Evolutionary conservation across 1,284 basidiomycete species (phyloP), one percentile per base, ranked within the genome.

Genomic region (Rhodotorula sp.): DNA sequence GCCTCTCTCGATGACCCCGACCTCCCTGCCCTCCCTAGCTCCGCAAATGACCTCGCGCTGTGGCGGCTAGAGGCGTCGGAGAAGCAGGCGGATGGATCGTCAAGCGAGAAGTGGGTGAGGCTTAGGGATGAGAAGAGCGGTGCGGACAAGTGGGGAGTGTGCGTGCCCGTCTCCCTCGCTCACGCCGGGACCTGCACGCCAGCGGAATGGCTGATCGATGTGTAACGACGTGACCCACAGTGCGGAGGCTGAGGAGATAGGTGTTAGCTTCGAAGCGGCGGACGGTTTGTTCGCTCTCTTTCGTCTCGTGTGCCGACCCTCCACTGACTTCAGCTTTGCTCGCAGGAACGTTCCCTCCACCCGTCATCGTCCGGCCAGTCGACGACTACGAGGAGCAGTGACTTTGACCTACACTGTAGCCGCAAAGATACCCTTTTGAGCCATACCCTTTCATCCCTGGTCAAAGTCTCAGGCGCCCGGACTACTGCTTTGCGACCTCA

Each of bases 61-160:
- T 71, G 70, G 70, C 44, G 66, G 39, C 56, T 64, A 8, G 68
- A 70, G 17, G 51, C 59, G 3, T 17, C 64, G 7, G 24, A 34
- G 22, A 34, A 30, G 36, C 58, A 54, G 17, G 62, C 32, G 10
- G 67, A 58, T 8, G 59, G 49, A 32, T 36, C 2, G 24, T 64
- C 27, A 29, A 30, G 22, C 29, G 65, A 70, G 11, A 66, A 64
- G 15, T 73, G 71, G 71, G 51, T 64, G 22, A 55, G 56, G 49
- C 36, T 73, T 32, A 53, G 57, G 17, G 71, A 73, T 22, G 68
- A 70, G 48, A 70, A 66, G 51, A 66, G 59, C 39, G 58, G 59
- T 6, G 68, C 63, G 20, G 71, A 65, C 48, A 73, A 70, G 56
- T 67, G 66, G 59, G 71, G 67, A 54, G 55, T 73, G 71, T 73